Evolutionary conservation across 208 protist genomes (phyloP).

Genomic region (Acanthamoeba lugdunensis): DNA sequence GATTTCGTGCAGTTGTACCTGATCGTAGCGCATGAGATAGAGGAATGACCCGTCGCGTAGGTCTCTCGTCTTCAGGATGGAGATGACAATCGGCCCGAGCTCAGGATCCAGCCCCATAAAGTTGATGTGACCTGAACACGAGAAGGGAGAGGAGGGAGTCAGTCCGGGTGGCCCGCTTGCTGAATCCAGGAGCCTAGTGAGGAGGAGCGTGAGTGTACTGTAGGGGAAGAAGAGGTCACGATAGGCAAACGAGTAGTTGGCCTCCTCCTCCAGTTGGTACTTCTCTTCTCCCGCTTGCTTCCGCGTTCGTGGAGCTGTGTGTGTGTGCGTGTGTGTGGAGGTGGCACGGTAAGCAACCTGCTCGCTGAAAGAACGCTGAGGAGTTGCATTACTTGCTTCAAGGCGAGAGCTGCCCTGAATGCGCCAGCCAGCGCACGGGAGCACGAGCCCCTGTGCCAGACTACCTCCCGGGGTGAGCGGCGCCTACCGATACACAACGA

Average conservation of each 20-base stretch:
- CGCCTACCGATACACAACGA: neutral
- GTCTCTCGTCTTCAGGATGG: constrained; percentile 35
- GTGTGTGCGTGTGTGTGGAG: too few relatives aligned
- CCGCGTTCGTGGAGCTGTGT: neutral
- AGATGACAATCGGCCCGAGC: constrained; percentile 48
- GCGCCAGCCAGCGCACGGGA: constrained; percentile 34
- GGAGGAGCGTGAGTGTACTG: neutral
- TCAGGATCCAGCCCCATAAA: constrained; percentile 31
- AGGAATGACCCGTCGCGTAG: constrained; percentile 6
- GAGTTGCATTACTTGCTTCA: neutral
- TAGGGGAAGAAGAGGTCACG: constrained; percentile 40
- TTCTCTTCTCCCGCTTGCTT: neutral
- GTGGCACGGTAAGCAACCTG: neutral
- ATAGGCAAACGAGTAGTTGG: constrained; percentile 62
- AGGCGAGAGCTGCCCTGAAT: neutral
- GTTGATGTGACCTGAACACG: constrained; percentile 29
- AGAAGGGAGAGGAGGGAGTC: neutral
- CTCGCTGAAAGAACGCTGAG: neutral
- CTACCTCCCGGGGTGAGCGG: neutral
- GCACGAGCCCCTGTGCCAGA: constrained; percentile 11
- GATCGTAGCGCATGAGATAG: constrained; percentile 40
- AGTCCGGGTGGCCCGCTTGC: neutral
- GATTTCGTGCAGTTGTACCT: neutral
- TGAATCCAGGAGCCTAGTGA: too few relatives aligned
- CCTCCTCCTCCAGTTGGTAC: constrained; percentile 48